Base-by-base conservation (phyloP, 1,284 basidiomycete genomes). In the Veloboletus limbatus region DNA sequence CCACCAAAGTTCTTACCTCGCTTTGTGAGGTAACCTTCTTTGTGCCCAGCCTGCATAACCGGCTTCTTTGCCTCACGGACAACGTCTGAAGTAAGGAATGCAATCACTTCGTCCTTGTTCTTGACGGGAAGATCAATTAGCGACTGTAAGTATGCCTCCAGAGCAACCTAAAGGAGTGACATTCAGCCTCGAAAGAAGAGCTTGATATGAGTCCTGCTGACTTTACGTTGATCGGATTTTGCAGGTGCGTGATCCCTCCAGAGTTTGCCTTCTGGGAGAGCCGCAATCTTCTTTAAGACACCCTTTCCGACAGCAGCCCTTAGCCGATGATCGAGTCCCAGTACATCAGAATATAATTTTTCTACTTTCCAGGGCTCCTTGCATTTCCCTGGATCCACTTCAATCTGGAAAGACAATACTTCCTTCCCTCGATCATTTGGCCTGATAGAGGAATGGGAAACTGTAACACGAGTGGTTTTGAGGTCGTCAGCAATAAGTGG, bases 171-270 rank as follows among this genome's bases (percentile, higher is more conserved):
- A 49, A 54, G 34, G 40, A 40, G 42, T 46, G 35, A 54, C 17
- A 24, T 40, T 53, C 32, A 54, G 44, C 18, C 28, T 30, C 39
- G 21, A 48, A 40, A 43, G 4, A 32, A 40, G 31, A 37, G 18
- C 1, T 18, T 13, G 14, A 37, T 25, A 32, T 10, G 9, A 33
- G 22, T 20, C 37, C 36, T 27, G 70, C 80, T 56, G 58, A 88
- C 89, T 75, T 96, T 97, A 54, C 94, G 75, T 65, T 95, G 92
- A 72, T 98, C 96, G 30, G 95, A 92, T 70, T 92, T 95, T 43
- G 91, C 91, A 10, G 96, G 95, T 3, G 95, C 95, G 67, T 97
- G 92, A 69, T 98, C 96, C 66, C 85, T 95, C 88, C 96, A 98
- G 8, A 97, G 74, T 66, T 85, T 88, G 43, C 90, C 89, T 63